Evolutionary conservation across 169 alveolate genomes (phyloP).

Genomic region (Eimeria falciformis): DNA sequence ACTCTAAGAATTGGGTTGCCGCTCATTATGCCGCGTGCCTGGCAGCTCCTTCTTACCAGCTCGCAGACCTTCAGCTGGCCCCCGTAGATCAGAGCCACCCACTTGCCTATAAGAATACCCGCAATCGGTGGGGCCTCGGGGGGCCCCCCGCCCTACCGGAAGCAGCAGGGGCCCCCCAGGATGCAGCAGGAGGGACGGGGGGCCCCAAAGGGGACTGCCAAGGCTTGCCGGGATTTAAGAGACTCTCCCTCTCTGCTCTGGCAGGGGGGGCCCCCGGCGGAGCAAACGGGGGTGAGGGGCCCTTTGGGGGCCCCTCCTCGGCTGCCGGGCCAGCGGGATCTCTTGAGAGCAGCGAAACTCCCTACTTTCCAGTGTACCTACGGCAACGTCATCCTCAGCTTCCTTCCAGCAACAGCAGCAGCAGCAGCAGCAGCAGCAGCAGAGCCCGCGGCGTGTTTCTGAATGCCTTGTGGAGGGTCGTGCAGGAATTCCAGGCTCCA

Average conservation of each 20-base stretch:
- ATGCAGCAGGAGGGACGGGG: not conserved
- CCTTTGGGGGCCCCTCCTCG: not conserved
- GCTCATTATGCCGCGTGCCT: slow-evolving; percentile 62
- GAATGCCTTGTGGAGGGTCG: not conserved
- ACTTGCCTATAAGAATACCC: not conserved
- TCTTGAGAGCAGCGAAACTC: not conserved
- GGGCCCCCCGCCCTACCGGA: not conserved
- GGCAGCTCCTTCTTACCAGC: slow-evolving; percentile 65
- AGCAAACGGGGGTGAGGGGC: not conserved
- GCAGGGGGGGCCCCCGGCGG: slow-evolving; percentile 11
- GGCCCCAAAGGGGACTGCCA: no score
- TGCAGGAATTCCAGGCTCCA: not conserved
- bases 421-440: slow-evolving; percentile 34
- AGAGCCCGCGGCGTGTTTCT: not conserved
- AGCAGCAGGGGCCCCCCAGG: not conserved
- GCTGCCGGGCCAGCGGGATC: not conserved
- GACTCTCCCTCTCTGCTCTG: not conserved
- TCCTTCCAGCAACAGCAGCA: not conserved
- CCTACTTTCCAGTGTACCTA: not conserved
- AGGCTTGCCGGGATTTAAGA: not conserved
- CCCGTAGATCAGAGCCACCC: slow-evolving; percentile 56
- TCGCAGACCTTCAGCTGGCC: slow-evolving; percentile 37
- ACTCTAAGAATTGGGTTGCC: slow-evolving; percentile 10
- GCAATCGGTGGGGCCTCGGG: not conserved
- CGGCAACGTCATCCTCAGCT: not conserved